These are phyloP conservation scores for Zygosaccharomyces kombuchaensis DNA, from an alignment of 805 yeast genomes.

Conservation along the genomic window DNA sequence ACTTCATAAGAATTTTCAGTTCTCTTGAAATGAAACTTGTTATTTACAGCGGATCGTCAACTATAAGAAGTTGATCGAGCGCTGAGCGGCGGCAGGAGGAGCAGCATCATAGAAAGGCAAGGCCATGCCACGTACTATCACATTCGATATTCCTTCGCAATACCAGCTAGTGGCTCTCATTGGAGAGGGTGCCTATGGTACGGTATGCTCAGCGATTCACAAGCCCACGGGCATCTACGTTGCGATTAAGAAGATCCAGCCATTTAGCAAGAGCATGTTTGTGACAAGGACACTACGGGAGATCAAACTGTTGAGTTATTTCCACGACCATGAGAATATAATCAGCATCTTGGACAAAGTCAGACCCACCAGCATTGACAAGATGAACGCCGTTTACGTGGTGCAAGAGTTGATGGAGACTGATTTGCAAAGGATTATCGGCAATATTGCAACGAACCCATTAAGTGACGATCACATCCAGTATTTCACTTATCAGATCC, in stretches of 20 bases:
- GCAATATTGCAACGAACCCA: slow-evolving; percentile 39
- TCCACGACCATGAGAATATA: slow-evolving; percentile 68
- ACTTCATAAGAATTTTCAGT: neutral
- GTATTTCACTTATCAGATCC: slow-evolving; percentile 64
- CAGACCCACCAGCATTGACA: slow-evolving; percentile 54
- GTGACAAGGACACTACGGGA: slow-evolving; percentile 71
- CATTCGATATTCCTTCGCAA: slow-evolving; percentile 60
- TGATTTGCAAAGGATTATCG: slow-evolving; percentile 61
- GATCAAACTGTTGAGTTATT: slow-evolving; percentile 57
- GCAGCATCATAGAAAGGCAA: neutral
- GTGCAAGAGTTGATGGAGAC: slow-evolving; percentile 78
- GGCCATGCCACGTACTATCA: slow-evolving; percentile 42
- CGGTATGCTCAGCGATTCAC: slow-evolving; percentile 67
- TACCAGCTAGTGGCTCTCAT: slow-evolving; percentile 56
- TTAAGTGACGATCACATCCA: slow-evolving; percentile 65
- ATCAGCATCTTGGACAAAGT: slow-evolving; percentile 63
- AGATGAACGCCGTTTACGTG: slow-evolving; percentile 65
- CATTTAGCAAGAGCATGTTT: slow-evolving; percentile 60
- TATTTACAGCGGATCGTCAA: neutral
- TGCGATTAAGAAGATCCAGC: slow-evolving; percentile 74
- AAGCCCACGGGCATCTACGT: slow-evolving; percentile 57
- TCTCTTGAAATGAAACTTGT: neutral
- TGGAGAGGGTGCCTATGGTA: slow-evolving; percentile 82
- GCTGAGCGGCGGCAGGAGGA: neutral
- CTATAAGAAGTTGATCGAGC: slow-evolving; percentile 4